These are phyloP conservation scores for Cryptococcus deneoformans DNA, from an alignment of 1,284 basidiomycete species.

Conservation along the genomic window DNA sequence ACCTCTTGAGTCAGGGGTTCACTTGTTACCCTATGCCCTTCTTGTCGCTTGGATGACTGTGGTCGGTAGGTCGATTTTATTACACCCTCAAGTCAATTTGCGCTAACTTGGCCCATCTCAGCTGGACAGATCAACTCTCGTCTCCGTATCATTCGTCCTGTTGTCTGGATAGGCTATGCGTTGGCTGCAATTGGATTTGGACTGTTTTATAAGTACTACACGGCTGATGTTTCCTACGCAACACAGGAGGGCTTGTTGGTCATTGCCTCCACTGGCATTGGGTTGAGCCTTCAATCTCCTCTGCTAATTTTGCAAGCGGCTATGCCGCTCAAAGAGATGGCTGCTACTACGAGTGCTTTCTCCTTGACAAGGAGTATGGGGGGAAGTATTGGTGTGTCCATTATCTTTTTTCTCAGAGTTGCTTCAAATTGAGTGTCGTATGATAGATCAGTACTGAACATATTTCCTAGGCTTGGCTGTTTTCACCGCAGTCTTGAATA, in stretches of 20 bases:
- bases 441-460: not conserved
- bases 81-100: not conserved
- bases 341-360: slow-evolving; percentile 40
- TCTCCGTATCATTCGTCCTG: slow-evolving; percentile 38
- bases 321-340: slow-evolving; percentile 47
- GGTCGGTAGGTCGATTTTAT: slow-evolving; percentile 16
- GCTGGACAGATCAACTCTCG: slow-evolving; percentile 39
- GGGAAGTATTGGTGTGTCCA: slow-evolving; percentile 27
- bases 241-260: slow-evolving; percentile 30
- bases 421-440: not conserved
- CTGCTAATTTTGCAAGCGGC: slow-evolving; percentile 39
- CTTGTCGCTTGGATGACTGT: slow-evolving; percentile 29
- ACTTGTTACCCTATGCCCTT: slow-evolving; percentile 33
- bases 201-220: slow-evolving; percentile 28
- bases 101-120: not conserved
- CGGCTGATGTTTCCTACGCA: slow-evolving; percentile 19
- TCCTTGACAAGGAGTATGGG: slow-evolving; percentile 28
- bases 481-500: slow-evolving; percentile 40
- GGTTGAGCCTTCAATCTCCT: slow-evolving; percentile 23
- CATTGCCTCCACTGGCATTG: slow-evolving; percentile 24
- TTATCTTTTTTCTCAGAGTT: not conserved
- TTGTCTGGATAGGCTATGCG: slow-evolving; percentile 39
- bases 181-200: slow-evolving; percentile 31
- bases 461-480: slow-evolving; percentile 26
- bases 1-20: slow-evolving; percentile 29